phyloP scores from a whole-genome alignment of 257 asterid species.

The Fraxinus americana region DNA sequence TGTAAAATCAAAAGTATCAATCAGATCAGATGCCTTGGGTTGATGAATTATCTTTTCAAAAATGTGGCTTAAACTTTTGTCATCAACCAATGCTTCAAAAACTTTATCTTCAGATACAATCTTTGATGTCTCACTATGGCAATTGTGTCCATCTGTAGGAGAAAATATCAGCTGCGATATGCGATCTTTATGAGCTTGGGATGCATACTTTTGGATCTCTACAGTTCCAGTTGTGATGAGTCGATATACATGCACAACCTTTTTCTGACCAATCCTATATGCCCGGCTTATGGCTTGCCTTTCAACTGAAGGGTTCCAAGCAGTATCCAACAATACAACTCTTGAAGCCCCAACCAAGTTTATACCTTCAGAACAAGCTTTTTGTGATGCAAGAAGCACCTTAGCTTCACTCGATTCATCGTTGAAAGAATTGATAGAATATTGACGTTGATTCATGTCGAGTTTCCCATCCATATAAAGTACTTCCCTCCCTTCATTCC shows the following conservation, averaged over 20 bases:
- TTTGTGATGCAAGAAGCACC: constrained; percentile 59
- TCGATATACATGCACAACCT: constrained; percentile 50
- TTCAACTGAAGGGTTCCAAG: constrained; percentile 69
- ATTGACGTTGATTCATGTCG: constrained; percentile 39
- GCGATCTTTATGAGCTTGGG: constrained; percentile 43
- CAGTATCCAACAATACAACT: constrained; percentile 54
- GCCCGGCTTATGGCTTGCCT: constrained; percentile 68
- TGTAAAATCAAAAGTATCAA: constrained; percentile 29
- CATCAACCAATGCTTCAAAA: constrained; percentile 41
- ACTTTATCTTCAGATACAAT: constrained; percentile 28
- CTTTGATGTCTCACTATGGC: background rate
- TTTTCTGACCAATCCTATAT: constrained; percentile 58
- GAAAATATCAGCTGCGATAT: constrained; percentile 54
- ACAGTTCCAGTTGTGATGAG: constrained; percentile 45
- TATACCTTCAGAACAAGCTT: constrained; percentile 66
- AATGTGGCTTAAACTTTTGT: constrained; percentile 20
- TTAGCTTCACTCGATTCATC: constrained; percentile 44
- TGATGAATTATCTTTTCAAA: constrained; percentile 50
- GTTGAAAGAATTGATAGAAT: constrained; percentile 43
- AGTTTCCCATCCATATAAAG: constrained; percentile 56
- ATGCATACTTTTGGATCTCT: constrained; percentile 36
- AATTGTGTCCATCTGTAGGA: constrained; percentile 12
- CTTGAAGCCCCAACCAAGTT: constrained; percentile 61
- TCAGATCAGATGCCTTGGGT: constrained; percentile 46
- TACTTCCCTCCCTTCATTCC: constrained; percentile 50